phyloP scores from a whole-genome alignment of 768 basidiomycete genomes.

The Phylloporus rhodoxanthus region DNA sequence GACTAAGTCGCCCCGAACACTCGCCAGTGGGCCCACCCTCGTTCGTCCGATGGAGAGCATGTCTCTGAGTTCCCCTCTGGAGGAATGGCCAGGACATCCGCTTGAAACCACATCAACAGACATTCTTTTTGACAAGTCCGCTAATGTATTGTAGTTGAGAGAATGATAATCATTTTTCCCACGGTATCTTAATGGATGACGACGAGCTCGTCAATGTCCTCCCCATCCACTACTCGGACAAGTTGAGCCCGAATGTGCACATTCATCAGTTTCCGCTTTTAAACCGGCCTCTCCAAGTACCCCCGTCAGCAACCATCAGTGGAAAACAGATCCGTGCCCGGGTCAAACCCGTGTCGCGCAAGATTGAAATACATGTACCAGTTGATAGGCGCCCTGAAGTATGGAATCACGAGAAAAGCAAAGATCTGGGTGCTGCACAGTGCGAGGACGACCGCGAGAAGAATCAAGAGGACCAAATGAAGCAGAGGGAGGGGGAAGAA shows the following conservation, averaged over 20 bases:
- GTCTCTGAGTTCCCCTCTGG: slow-evolving; percentile 1
- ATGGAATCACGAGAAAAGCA: slow-evolving; percentile 69
- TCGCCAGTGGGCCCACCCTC: not conserved
- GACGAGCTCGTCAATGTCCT: slow-evolving; percentile 64
- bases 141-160: slow-evolving; percentile 1
- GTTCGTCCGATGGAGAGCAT: slow-evolving; percentile 2
- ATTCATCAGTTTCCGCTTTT: slow-evolving; percentile 80
- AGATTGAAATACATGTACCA: slow-evolving; percentile 75
- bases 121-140: slow-evolving; percentile 4
- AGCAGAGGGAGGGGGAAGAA: slow-evolving; percentile 46
- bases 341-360: slow-evolving; percentile 54
- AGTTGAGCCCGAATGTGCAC: slow-evolving; percentile 57
- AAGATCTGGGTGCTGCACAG: slow-evolving; percentile 58
- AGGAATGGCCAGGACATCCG: slow-evolving; percentile 4
- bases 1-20: slow-evolving; percentile 5
- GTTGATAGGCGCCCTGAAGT: slow-evolving; percentile 77
- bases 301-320: slow-evolving; percentile 64
- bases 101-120: slow-evolving; percentile 1
- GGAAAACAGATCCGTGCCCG: slow-evolving; percentile 77
- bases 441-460: slow-evolving; percentile 74
- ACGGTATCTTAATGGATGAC: slow-evolving; percentile 26
- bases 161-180: slow-evolving; percentile 9
- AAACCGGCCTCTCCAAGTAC: slow-evolving; percentile 64
- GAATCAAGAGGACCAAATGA: slow-evolving; percentile 54
- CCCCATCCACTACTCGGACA: slow-evolving; percentile 67